Conservation (phyloP, 441 rosid genomes). For the Gossypium schwendimanii region DNA sequence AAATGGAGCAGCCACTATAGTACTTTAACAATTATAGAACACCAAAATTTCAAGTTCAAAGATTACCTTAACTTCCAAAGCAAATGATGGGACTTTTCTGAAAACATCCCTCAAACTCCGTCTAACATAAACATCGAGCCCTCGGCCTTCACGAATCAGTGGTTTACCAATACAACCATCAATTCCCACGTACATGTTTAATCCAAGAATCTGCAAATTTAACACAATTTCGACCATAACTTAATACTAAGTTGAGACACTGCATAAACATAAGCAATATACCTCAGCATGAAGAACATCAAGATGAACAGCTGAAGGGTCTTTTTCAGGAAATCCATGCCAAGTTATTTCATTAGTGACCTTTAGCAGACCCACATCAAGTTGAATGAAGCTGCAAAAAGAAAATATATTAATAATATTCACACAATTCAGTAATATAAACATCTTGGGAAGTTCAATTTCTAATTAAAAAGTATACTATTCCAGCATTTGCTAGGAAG, state of each 20-base stretch:
- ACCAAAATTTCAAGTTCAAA: not conserved
- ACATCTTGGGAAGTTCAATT: constrained; percentile 6
- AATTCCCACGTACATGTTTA: constrained; percentile 94
- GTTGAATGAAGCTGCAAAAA: constrained; percentile 79
- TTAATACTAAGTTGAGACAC: constrained; percentile 6
- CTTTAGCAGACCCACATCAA: constrained; percentile 84
- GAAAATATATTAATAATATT: constrained; percentile 17
- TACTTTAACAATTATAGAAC: not conserved
- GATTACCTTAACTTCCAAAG: constrained; percentile 83
- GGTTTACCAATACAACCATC: constrained; percentile 78
- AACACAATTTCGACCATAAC: constrained; percentile 13
- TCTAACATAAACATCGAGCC: constrained; percentile 73
- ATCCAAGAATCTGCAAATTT: constrained; percentile 72
- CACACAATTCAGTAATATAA: not conserved
- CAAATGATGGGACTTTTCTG: constrained; percentile 83
- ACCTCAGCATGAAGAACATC: constrained; percentile 98
- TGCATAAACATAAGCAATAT: constrained; percentile 24
- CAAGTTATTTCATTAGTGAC: constrained; percentile 87
- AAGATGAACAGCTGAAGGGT: constrained; percentile 87
- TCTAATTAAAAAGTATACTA: not conserved
- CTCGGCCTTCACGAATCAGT: constrained; percentile 84
- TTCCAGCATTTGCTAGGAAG: not conserved
- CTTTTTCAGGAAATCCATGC: constrained; percentile 86
- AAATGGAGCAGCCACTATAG: not conserved
- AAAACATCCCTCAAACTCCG: constrained; percentile 97